Base-by-base conservation (phyloP, 176 grass and related monocot genomes). In the Saccharum officinarum region DNA sequence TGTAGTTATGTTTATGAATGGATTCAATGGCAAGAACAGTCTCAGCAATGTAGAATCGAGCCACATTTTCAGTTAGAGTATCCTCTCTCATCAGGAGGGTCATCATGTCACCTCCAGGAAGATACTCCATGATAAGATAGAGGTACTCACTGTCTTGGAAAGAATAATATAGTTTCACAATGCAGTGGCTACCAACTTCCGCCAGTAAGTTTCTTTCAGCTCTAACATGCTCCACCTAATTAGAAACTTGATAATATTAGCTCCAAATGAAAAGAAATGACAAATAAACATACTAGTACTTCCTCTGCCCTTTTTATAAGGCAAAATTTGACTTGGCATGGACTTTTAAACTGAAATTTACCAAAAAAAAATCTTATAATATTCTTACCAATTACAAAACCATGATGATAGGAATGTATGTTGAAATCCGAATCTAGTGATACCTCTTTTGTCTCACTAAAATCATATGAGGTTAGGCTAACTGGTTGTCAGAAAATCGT, bases 51-150 rank as follows among this genome's bases (percentile, higher is more conserved):
- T 93, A 97, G 74, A 97, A 97, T 60, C 85, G 73, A 79, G 94
- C 91, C 64, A 91, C 88, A 69, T 93, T 49, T 80, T 97, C 94
- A 54, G 85, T 87, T 10, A 93, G 84, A n/a, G 81, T 89, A 83
- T 89, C 91, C 63, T 89, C 89, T 73, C 87, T 80, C 40, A 87
- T 91, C 16, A 97, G 94, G 22, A 96, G 84, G 3, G 89, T 89
- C 94, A 97, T 97, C 94, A 97, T 97, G 37, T 97, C 94, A 65
- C 94, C 94, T 71, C 94, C 94, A 3, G 91, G 91, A 75, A 97
- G 83, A 69, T 93, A 97, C 86, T 97, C 94, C 94, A 91, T 97
- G 67, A 97, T 91, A 10, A 97, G 91, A 61, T 97, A 97, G 40
- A 97, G 82, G 47, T 89, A 93, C 62, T 91, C 91, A 83, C 34